These are phyloP conservation scores for Neurospora discreta DNA, from an alignment of 495 filamentous ascomycete genomes.

Conservation along the genomic window DNA sequence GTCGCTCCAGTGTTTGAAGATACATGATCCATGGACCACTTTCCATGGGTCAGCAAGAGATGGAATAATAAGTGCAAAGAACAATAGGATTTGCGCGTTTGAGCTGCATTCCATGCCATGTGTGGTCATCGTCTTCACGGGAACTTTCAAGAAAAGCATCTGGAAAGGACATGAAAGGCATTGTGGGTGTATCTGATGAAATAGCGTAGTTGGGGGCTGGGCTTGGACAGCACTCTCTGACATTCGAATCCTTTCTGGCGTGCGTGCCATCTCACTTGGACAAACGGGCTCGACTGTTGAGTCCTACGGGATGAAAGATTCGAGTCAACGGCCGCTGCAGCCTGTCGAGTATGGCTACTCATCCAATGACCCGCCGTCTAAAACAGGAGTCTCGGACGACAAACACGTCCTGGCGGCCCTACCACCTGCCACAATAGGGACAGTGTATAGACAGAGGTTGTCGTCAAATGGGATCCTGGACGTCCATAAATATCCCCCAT, in stretches of 20 bases:
- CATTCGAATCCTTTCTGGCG: background rate
- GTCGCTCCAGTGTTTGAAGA: background rate
- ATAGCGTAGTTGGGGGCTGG: background rate
- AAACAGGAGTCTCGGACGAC: background rate
- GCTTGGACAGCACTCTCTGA: background rate
- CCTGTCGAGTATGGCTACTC: background rate
- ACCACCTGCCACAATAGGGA: background rate
- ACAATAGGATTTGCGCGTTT: background rate
- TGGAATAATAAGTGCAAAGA: background rate
- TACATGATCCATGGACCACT: background rate
- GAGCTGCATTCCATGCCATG: background rate
- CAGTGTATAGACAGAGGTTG: background rate
- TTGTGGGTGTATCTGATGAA: background rate
- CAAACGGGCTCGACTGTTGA: background rate
- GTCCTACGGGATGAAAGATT: background rate
- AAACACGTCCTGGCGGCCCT: background rate
- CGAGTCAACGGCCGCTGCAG: background rate
- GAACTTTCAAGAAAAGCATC: background rate
- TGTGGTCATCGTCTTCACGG: background rate
- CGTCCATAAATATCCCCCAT: background rate
- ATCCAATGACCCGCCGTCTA: background rate
- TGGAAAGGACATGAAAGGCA: background rate
- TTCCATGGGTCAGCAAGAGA: background rate
- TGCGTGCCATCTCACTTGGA: background rate
- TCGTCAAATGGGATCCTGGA: background rate